Base-by-base conservation (phyloP, 176 grass and related monocot species). In the Pontederia crassipes region DNA sequence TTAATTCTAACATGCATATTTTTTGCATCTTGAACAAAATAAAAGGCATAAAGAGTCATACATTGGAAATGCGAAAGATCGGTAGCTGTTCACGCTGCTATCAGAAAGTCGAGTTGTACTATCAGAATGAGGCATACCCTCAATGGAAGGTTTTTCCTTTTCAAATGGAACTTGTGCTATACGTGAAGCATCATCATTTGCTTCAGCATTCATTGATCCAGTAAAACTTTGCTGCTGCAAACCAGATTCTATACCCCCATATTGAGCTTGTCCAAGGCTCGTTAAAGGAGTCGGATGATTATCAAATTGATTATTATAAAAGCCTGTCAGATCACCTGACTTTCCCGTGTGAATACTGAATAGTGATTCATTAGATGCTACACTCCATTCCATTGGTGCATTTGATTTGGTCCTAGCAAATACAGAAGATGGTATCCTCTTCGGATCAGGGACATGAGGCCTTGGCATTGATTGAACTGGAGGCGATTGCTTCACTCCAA, bases 61-160 rank as follows among this genome's bases (percentile, higher is more conserved):
- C 86, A 76, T 89, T 17, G 87, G 87, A 83, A 90, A 90, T 11
- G 87, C 87, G 74, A 90, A 90, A 46, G 87, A 90, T 66, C 68
- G 71, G 49, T 81, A 79, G 79, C 82, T 82, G 53, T 66, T 76
- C 0, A 77, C 78, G 69, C 59, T 79, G 51, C 32, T 40, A n/a
- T 82, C 72, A 47, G 74, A 62, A 6, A 67, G 60, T 65, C 67
- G 78, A 8, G 86, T 72, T 32, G 80, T 74, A 67, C 69, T 74
- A 8, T 80, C 73, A 65, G 81, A 90, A 11, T 49, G 79, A 17
- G 54, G 64, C 20, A 26, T 57, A 60, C 20, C 35, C 49, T 35
- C 17, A 17, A 50, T 58, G 61, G 65, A 11, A 51, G 62, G 17
- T 28, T 65, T 65, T 52, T 82, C 57, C 51, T 47, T 64, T 55